Percentiles rank a stretch among this genome's conserved stretches.
These are phyloP conservation scores for Debaryomyces robertsiae DNA, from an alignment of 1,139 yeast species.

Conservation along the genomic window DNA sequence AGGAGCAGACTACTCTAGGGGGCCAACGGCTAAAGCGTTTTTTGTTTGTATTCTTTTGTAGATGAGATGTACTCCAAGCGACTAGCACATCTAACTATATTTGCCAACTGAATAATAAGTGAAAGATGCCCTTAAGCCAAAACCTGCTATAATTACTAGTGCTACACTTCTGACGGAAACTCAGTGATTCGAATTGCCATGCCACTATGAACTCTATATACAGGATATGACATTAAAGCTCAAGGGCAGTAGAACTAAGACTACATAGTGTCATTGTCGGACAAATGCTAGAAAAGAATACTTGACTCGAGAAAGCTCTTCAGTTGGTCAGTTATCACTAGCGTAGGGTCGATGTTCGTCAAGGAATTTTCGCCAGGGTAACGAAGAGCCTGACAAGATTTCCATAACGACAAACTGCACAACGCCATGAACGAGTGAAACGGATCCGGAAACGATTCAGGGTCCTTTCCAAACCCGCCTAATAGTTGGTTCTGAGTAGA, in stretches of 20 bases:
- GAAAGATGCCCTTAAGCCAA: too few relatives aligned
- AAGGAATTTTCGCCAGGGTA: constrained; percentile 20
- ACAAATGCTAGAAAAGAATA: constrained; percentile 4
- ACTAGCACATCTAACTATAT: too few relatives aligned
- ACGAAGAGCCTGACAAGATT: constrained; percentile 14
- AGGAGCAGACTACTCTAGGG: neutral
- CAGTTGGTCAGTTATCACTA: constrained; percentile 31
- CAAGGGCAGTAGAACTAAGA: too few relatives aligned
- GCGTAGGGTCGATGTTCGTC: constrained; percentile 25
- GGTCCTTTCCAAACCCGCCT: constrained; percentile 84
- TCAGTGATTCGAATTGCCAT: neutral
- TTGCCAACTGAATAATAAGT: too few relatives aligned
- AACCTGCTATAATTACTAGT: too few relatives aligned
- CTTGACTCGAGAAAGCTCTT: constrained; percentile 17
- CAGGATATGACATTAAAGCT: too few relatives aligned
- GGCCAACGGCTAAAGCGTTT: too few relatives aligned
- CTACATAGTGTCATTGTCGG: too few relatives aligned
- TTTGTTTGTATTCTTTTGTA: neutral
- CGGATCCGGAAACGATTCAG: constrained; percentile 67
- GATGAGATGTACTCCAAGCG: too few relatives aligned
- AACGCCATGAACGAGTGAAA: constrained; percentile 66
- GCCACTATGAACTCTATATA: too few relatives aligned
- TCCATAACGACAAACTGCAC: constrained; percentile 55
- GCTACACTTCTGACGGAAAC: too few relatives aligned
- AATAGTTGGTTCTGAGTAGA: constrained; percentile 62